Evolutionary conservation across 2,329 filamentous ascomycete genomes (phyloP).

Genomic region (Aspergillus fumigatus): DNA sequence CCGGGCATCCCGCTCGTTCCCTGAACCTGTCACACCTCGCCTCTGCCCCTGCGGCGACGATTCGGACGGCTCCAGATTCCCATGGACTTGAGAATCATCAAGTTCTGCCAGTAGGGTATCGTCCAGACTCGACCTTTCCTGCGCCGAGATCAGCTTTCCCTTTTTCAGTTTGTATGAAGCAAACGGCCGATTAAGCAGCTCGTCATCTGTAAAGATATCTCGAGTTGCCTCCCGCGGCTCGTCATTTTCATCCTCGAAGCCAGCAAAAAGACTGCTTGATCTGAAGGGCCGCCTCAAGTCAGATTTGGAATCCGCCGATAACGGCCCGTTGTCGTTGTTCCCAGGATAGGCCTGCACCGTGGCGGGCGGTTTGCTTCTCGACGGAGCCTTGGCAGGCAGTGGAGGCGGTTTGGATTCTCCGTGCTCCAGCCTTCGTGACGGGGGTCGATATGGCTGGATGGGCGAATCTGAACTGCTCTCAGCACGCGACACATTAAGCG

Average conservation of each 20-base stretch:
- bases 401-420: conserved; percentile 23
- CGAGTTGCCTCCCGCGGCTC: conserved; percentile 26
- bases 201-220: conserved; percentile 42
- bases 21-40: conserved; percentile 35
- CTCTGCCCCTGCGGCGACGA: conserved; percentile 22
- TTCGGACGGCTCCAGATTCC: conserved; percentile 6
- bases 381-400: conserved; percentile 26
- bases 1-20: conserved; percentile 61
- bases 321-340: conserved; percentile 74
- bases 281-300: conserved; percentile 66
- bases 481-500: conserved; percentile 20
- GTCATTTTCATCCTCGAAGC: conserved; percentile 67
- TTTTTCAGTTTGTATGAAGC: conserved; percentile 40
- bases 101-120: conserved; percentile 32
- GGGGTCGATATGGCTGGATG: conserved; percentile 31
- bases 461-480: conserved; percentile 20
- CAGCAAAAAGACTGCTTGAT: conserved; percentile 80
- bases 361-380: conserved; percentile 27
- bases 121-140: conserved; percentile 27
- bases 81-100: conserved; percentile 29
- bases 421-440: conserved; percentile 31
- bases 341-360: conserved; percentile 67
- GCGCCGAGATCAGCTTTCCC: conserved; percentile 40
- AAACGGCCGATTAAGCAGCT: conserved; percentile 42
- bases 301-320: conserved; percentile 55